A percentile compares a stretch with the other conserved stretches of the same genome.
These are phyloP conservation scores for Butyriboletus loyo DNA, from an alignment of 768 basidiomycete species.

Conservation along the genomic window DNA sequence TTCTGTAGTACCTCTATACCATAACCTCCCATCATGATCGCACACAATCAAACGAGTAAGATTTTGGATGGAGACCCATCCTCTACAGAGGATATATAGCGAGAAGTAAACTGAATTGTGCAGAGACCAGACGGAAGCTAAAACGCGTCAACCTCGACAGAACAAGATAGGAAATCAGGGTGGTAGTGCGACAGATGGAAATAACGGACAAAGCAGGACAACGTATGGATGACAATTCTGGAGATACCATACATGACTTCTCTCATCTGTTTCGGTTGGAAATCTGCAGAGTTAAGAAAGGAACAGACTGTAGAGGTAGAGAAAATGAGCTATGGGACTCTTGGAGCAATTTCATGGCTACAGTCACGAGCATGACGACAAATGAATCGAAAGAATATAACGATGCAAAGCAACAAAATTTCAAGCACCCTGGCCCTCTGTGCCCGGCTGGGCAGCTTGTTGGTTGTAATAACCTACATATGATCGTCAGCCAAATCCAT, in stretches of 20 bases:
- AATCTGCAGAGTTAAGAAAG: conserved; percentile 28
- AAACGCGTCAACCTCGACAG: conserved; percentile 26
- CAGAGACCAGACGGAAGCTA: conserved; percentile 13
- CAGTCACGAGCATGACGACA: conserved; percentile 31
- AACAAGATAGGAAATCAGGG: conserved; percentile 21
- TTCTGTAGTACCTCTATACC: conserved; percentile 15
- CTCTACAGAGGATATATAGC: conserved; percentile 33
- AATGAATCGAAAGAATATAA: conserved; percentile 23
- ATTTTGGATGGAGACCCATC: conserved; percentile 29
- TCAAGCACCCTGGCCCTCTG: conserved; percentile 46
- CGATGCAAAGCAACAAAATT: conserved; percentile 22
- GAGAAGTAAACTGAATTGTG: conserved; percentile 18
- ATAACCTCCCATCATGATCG: conserved; percentile 19
- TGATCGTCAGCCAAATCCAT: conserved; percentile 12
- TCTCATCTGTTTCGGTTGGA: conserved; percentile 32
- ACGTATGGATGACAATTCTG: conserved; percentile 30
- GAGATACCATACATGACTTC: conserved; percentile 34
- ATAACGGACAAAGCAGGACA: conserved; percentile 25
- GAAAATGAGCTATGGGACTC: conserved; percentile 19
- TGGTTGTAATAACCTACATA: conserved; percentile 76
- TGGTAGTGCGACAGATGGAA: conserved; percentile 18
- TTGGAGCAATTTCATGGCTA: conserved; percentile 29
- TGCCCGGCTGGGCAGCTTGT: conserved; percentile 60
- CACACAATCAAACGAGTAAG: conserved; percentile 17
- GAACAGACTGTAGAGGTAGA: conserved; percentile 16